Evolutionary conservation across 805 yeast genomes (phyloP).

Genomic region (Candida multigemmis): DNA sequence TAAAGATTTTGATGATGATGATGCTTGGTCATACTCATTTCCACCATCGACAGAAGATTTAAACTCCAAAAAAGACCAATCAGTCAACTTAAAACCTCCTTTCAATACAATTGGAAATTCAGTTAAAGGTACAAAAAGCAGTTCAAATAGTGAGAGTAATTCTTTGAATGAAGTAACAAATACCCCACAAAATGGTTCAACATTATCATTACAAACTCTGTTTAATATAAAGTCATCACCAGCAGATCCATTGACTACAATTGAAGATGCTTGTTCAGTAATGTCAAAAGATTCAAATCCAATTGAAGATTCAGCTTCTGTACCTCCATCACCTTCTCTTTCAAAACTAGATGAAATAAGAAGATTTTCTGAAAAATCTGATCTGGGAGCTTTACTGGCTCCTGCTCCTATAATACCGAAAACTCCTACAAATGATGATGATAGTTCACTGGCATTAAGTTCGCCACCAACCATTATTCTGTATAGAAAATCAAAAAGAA

Average conservation of each 20-base stretch:
- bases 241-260: constrained; percentile 44
- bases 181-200: constrained; percentile 3
- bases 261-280: constrained; percentile 37
- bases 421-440: constrained; percentile 45
- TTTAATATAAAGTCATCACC: constrained; percentile 34
- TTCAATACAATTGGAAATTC: neutral
- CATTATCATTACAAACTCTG: constrained; percentile 23
- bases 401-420: too few species aligned
- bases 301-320: too few species aligned
- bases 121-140: neutral
- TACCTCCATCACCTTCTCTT: too few species aligned
- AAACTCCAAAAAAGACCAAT: neutral
- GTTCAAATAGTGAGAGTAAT: too few species aligned
- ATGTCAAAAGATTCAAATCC: constrained; percentile 18
- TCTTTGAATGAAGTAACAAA: neutral
- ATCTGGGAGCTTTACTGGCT: too few species aligned
- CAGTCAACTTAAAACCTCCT: neutral
- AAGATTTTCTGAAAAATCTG: too few species aligned
- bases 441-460: constrained; percentile 25
- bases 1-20: constrained; percentile 22
- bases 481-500: constrained; percentile 25
- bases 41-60: constrained; percentile 22
- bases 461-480: constrained; percentile 31
- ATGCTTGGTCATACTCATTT: constrained; percentile 32
- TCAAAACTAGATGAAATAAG: too few species aligned